Conservation (phyloP, 345 rosid genomes). For the Pseudoturritis turrita region DNA sequence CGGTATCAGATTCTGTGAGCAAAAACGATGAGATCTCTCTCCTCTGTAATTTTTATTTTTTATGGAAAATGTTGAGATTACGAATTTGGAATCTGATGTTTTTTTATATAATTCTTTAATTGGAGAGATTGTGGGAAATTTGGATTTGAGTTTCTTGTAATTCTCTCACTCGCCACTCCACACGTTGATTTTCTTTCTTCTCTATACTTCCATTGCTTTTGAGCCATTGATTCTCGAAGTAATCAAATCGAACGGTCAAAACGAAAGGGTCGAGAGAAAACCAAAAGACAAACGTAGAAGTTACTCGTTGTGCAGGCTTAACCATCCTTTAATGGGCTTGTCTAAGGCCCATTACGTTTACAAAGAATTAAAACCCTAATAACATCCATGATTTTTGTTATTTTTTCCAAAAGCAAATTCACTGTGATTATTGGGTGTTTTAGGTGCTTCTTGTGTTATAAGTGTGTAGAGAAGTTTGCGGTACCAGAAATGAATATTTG, state of each 20-base stretch:
- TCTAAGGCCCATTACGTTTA: not conserved
- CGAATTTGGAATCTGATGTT: not conserved
- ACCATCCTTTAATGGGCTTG: not conserved
- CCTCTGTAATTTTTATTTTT: not conserved
- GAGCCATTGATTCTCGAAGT: not conserved
- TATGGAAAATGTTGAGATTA: not conserved
- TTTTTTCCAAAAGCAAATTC: no score
- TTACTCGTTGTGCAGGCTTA: not conserved
- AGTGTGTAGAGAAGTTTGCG: no score
- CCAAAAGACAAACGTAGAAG: not conserved
- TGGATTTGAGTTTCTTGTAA: slow-evolving; percentile 13
- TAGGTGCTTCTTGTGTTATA: no score
- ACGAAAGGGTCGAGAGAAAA: not conserved
- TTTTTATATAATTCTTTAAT: not conserved
- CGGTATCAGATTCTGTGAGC: slow-evolving; percentile 25
- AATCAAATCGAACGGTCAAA: not conserved
- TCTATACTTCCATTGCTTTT: not conserved
- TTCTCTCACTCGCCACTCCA: slow-evolving; percentile 4
- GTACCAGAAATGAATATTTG: not conserved
- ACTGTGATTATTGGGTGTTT: no score
- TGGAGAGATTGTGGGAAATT: not conserved
- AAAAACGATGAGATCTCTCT: not conserved
- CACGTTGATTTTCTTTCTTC: slow-evolving; percentile 9
- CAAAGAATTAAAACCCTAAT: no score
- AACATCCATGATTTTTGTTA: no score